phyloP scores from a whole-genome alignment of 2,329 filamentous ascomycete species.

The Tolypocladium amazonense region DNA sequence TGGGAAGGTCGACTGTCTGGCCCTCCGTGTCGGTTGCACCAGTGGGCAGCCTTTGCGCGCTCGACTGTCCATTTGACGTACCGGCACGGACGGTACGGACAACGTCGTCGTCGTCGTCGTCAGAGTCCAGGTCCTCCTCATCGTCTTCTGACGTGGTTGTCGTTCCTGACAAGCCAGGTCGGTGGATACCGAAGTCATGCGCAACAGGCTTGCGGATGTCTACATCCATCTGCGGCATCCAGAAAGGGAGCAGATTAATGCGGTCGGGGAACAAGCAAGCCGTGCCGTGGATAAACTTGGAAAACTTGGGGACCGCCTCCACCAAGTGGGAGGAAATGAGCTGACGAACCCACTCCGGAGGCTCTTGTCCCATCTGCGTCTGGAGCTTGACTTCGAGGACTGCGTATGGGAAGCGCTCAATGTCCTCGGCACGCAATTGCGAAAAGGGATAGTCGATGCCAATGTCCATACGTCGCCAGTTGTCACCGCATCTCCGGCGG shows the following conservation, averaged over 20 bases:
- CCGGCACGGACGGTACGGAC: slow-evolving; percentile 2
- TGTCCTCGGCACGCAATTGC: slow-evolving; percentile 73
- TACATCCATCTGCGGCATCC: slow-evolving; percentile 97
- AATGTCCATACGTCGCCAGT: slow-evolving; percentile 96
- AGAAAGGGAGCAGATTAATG: slow-evolving; percentile 88
- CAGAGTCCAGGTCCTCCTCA: slow-evolving; percentile 59
- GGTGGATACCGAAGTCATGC: slow-evolving; percentile 83
- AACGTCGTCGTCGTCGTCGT: slow-evolving; percentile 55
- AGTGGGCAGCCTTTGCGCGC: slow-evolving; percentile 29
- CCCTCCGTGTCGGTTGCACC: slow-evolving; percentile 64
- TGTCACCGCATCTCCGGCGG: slow-evolving; percentile 61
- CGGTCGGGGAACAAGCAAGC: slow-evolving; percentile 77
- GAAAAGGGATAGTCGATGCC: slow-evolving; percentile 92
- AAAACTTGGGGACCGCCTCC: slow-evolving; percentile 98
- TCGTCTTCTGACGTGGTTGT: slow-evolving; percentile 70
- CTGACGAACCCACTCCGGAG: slow-evolving; percentile 92
- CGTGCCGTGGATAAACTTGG: slow-evolving; percentile 95
- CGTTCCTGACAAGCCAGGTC: slow-evolving; percentile 63
- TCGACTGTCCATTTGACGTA: slow-evolving; percentile 23
- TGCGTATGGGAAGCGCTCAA: slow-evolving; percentile 90
- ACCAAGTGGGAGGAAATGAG: slow-evolving; percentile 89
- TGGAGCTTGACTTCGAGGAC: slow-evolving; percentile 96
- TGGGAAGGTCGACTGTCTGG: slow-evolving; percentile 56
- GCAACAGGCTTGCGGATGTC: slow-evolving; percentile 90
- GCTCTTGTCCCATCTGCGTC: slow-evolving; percentile 88